Percentiles rank a stretch among this genome's conserved stretches.
Evolutionary conservation across 495 filamentous ascomycete species (phyloP).

Genomic region (Talaromyces borbonicus): DNA sequence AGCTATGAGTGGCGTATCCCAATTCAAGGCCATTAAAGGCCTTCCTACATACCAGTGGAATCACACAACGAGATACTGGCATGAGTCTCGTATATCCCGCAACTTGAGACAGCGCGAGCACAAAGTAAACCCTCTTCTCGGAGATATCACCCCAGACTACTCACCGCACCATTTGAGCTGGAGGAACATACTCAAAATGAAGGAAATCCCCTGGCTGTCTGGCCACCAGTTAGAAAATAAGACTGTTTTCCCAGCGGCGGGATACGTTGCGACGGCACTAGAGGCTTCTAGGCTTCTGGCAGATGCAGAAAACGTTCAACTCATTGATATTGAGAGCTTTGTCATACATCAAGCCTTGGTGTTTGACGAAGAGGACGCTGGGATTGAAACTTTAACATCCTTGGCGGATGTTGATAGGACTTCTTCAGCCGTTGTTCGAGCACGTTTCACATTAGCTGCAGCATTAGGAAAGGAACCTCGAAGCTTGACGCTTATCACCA

Average conservation of each 20-base stretch:
- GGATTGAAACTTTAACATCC: conserved; percentile 36
- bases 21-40: conserved; percentile 10
- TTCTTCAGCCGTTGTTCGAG: neutral
- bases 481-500: neutral
- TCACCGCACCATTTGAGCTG: conserved; percentile 14
- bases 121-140: conserved; percentile 18
- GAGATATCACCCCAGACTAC: conserved; percentile 8
- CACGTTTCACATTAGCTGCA: neutral
- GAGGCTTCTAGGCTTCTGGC: conserved; percentile 30
- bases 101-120: conserved; percentile 11
- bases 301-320: conserved; percentile 6
- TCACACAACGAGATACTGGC: conserved; percentile 29
- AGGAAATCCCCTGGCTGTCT: conserved; percentile 25
- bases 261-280: conserved; percentile 46
- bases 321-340: conserved; percentile 25
- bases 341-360: conserved; percentile 40
- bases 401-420: conserved; percentile 13
- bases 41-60: conserved; percentile 43
- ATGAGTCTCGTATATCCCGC: conserved; percentile 31
- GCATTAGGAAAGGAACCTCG: neutral
- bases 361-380: conserved; percentile 39
- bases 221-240: conserved; percentile 27
- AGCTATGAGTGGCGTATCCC: neutral
- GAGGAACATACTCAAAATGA: conserved; percentile 17
- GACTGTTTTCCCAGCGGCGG: conserved; percentile 48